Conservation (phyloP, 768 basidiomycete species). For the Myochromella boudieri region DNA sequence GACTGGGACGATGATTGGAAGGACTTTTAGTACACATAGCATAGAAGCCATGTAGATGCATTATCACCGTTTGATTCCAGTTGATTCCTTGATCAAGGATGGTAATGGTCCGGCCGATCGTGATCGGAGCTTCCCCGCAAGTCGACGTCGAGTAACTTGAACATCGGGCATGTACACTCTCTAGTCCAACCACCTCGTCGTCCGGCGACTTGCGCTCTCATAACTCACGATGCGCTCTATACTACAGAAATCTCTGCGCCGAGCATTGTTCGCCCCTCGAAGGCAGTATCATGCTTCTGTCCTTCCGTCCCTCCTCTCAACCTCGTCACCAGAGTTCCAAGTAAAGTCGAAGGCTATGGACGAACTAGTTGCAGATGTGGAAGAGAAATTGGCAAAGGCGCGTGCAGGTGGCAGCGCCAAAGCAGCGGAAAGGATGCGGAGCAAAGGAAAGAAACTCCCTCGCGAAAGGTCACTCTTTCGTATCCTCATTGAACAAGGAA, state of each 20-base stretch:
- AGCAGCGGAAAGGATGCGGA: conserved; percentile 72
- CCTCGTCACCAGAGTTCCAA: conserved; percentile 68
- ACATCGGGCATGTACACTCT: neutral
- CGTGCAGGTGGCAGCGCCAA: conserved; percentile 75
- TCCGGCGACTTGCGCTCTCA: neutral
- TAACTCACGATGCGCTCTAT: conserved; percentile 17
- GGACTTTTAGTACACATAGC: conserved; percentile 69
- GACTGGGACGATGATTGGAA: conserved; percentile 84
- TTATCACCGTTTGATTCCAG: neutral
- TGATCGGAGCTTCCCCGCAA: conserved; percentile 24
- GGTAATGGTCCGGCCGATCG: conserved; percentile 36
- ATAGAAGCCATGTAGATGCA: conserved; percentile 3
- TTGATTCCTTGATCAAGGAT: conserved; percentile 3
- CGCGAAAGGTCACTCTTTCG: conserved; percentile 67
- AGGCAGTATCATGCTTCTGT: conserved; percentile 68
- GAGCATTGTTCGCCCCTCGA: conserved; percentile 19
- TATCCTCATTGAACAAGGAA: neutral
- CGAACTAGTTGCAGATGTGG: conserved; percentile 61
- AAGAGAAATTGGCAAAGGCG: conserved; percentile 55
- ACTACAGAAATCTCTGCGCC: conserved; percentile 16
- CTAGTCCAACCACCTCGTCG: neutral
- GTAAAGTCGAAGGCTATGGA: conserved; percentile 71
- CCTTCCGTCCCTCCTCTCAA: conserved; percentile 70
- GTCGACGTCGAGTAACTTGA: conserved; percentile 8
- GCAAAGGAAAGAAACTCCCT: conserved; percentile 80